These are phyloP conservation scores for Hortaea sp. DNA, from an alignment of 2,329 filamentous ascomycete genomes.

Conservation along the genomic window DNA sequence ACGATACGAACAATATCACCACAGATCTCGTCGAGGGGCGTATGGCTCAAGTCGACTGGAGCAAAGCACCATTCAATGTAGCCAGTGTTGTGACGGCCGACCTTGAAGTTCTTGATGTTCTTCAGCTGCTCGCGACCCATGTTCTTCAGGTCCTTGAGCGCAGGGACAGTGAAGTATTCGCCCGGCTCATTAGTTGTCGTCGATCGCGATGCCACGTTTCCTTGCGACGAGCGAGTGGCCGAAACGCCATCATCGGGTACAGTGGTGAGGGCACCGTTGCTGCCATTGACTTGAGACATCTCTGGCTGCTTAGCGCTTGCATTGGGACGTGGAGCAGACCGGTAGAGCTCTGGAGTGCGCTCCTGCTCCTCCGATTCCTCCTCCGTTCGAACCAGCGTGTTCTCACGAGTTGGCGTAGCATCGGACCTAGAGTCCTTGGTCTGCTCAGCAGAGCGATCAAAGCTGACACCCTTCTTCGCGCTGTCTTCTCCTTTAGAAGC, in stretches of 20 bases:
- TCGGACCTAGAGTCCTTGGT: slow-evolving; percentile 31
- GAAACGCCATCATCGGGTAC: slow-evolving; percentile 60
- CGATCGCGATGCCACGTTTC: neutral
- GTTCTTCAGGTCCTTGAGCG: slow-evolving; percentile 60
- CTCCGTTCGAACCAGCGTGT: slow-evolving; percentile 44
- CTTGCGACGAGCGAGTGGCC: slow-evolving; percentile 12
- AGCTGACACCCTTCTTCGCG: slow-evolving; percentile 79
- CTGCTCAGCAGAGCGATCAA: slow-evolving; percentile 53
- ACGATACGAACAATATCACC: slow-evolving; percentile 66
- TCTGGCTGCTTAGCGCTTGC: slow-evolving; percentile 42
- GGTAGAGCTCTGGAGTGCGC: slow-evolving; percentile 47
- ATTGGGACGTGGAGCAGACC: slow-evolving; percentile 33
- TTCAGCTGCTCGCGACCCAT: slow-evolving; percentile 74
- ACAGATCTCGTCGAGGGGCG: slow-evolving; percentile 71
- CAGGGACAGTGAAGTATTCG: slow-evolving; percentile 78
- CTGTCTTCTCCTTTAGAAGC: slow-evolving; percentile 19
- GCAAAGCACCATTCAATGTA: slow-evolving; percentile 61
- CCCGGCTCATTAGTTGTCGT: slow-evolving; percentile 34
- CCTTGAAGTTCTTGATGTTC: slow-evolving; percentile 62
- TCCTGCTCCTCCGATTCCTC: slow-evolving; percentile 41
- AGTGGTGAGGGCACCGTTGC: slow-evolving; percentile 45
- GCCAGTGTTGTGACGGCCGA: slow-evolving; percentile 75
- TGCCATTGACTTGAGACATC: slow-evolving; percentile 43
- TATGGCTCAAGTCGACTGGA: slow-evolving; percentile 58
- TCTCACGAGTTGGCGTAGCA: slow-evolving; percentile 15